Conservation (phyloP, 208 protist species). For the Leishmania lainsoni region DNA sequence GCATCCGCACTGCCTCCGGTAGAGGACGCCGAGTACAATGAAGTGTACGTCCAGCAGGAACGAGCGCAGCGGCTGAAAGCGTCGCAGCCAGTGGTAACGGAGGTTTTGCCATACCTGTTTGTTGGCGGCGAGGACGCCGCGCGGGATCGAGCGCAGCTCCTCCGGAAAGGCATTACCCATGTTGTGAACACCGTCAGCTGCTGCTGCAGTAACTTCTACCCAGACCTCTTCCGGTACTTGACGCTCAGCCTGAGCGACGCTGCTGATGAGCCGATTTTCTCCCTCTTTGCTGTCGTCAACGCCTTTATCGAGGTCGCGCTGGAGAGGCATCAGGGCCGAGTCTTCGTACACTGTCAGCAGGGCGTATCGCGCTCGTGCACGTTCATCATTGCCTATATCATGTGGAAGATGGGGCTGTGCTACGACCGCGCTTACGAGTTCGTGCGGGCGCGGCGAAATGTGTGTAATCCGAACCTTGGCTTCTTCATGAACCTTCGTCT, state of each 20-base stretch:
- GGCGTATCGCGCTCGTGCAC: constrained; percentile 92
- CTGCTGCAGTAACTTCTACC: constrained; percentile 63
- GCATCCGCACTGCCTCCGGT: neutral
- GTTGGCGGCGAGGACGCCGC: constrained; percentile 79
- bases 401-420: constrained; percentile 84
- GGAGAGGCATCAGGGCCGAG: constrained; percentile 47
- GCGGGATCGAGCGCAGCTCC: constrained; percentile 61
- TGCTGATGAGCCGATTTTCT: constrained; percentile 90
- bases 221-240: constrained; percentile 85
- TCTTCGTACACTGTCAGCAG: constrained; percentile 96
- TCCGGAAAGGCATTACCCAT: constrained; percentile 89
- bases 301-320: constrained; percentile 83
- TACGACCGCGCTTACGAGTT: constrained; percentile 85
- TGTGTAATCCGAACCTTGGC: constrained; percentile 91
- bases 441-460: constrained; percentile 65
- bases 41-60: constrained; percentile 64
- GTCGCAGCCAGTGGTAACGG: constrained; percentile 67
- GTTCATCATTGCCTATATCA: constrained; percentile 91
- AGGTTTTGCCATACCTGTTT: constrained; percentile 86
- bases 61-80: constrained; percentile 59
- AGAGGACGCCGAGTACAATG: constrained; percentile 47
- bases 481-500: constrained; percentile 89
- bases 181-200: constrained; percentile 93
- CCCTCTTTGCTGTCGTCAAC: constrained; percentile 89
- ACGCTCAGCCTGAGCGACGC: constrained; percentile 85